Conservation (phyloP, 257 asterid species). For the Leonotis leonurus region DNA sequence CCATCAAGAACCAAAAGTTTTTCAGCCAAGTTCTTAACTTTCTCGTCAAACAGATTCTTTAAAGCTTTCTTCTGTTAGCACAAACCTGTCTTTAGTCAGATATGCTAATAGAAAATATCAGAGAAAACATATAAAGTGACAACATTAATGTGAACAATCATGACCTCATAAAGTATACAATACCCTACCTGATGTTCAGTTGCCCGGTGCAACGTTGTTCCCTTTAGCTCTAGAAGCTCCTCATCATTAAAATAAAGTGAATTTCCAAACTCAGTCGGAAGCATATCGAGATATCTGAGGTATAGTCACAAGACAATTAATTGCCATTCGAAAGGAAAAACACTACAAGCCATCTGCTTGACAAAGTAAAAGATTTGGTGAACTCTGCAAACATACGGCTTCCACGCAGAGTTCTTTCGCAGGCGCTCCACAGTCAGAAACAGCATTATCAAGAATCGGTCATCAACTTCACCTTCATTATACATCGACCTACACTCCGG, state of each 20-base stretch:
- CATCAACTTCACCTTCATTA: slow-evolving; percentile 78
- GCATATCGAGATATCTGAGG: slow-evolving; percentile 81
- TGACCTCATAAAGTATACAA: background rate
- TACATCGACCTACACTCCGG: slow-evolving; percentile 78
- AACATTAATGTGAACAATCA: background rate
- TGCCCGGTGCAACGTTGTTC: slow-evolving; percentile 76
- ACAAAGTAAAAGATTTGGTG: background rate
- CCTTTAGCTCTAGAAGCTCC: slow-evolving; percentile 81
- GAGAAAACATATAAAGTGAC: slow-evolving; percentile 9
- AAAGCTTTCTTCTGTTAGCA: slow-evolving; percentile 76
- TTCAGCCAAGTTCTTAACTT: slow-evolving; percentile 68
- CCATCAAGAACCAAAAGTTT: slow-evolving; percentile 69
- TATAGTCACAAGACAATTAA: slow-evolving; percentile 3
- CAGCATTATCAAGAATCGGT: slow-evolving; percentile 69
- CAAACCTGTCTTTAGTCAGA: slow-evolving; percentile 43
- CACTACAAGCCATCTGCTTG: background rate
- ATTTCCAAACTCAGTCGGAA: slow-evolving; percentile 74
- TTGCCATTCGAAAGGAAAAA: background rate
- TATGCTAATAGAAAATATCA: slow-evolving; percentile 29
- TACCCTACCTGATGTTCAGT: slow-evolving; percentile 65
- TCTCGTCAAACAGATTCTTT: slow-evolving; percentile 56
- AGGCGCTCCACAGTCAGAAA: slow-evolving; percentile 77
- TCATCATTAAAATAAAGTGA: slow-evolving; percentile 88
- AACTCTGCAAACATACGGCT: slow-evolving; percentile 53
- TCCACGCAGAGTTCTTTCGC: slow-evolving; percentile 74